Evolutionary conservation across 495 filamentous ascomycete genomes (phyloP).

Genomic region (Aspergillus sclerotioniger): DNA sequence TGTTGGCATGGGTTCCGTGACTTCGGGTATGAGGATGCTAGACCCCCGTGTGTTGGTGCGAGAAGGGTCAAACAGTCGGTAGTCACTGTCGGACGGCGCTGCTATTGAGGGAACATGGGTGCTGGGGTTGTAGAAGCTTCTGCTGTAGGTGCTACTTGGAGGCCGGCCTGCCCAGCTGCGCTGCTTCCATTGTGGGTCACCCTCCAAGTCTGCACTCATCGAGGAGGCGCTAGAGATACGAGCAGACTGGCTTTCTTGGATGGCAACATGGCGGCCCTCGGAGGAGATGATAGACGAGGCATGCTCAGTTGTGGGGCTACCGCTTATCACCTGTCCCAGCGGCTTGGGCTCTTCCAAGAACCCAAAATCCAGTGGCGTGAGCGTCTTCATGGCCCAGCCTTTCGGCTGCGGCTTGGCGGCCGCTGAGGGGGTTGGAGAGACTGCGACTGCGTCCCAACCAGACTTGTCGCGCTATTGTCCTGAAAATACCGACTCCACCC

Average conservation of each 20-base stretch:
- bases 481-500: constrained; percentile 63
- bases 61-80: constrained; percentile 16
- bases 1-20: constrained; percentile 41
- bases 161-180: constrained; percentile 49
- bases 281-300: constrained; percentile 31
- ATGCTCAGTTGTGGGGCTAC: constrained; percentile 65
- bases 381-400: constrained; percentile 37
- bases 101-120: constrained; percentile 26
- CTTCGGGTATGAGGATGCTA: constrained; percentile 36
- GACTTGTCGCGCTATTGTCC: constrained; percentile 47
- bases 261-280: constrained; percentile 33
- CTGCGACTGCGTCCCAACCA: constrained; percentile 26
- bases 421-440: not conserved
- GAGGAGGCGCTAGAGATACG: constrained; percentile 62
- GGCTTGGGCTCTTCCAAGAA: constrained; percentile 42
- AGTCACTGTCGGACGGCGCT: constrained; percentile 13
- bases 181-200: constrained; percentile 37
- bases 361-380: constrained; percentile 35
- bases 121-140: constrained; percentile 46
- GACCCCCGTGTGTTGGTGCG: constrained; percentile 35
- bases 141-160: constrained; percentile 61
- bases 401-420: not conserved
- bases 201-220: constrained; percentile 54
- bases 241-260: constrained; percentile 59
- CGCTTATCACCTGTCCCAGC: constrained; percentile 56